A percentile compares a stretch with the other conserved stretches of the same genome.
These are phyloP conservation scores for Blattamonas nauphoetae DNA, from an alignment of 78 protist species.

Conservation along the genomic window DNA sequence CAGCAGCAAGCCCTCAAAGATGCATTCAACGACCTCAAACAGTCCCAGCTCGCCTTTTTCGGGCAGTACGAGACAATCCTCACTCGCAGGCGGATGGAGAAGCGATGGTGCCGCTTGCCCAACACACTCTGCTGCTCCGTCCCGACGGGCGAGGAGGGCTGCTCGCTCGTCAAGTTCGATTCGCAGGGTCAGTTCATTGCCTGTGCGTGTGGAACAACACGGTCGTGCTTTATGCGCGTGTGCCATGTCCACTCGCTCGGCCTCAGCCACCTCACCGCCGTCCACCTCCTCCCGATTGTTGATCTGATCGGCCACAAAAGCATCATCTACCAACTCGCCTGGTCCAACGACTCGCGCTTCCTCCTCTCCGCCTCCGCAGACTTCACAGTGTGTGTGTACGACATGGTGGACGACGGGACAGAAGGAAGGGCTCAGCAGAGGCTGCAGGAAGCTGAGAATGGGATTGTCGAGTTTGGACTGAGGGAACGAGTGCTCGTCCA, in stretches of 20 bases:
- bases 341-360: background rate
- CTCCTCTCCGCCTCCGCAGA: background rate
- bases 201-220: background rate
- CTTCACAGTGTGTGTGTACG: background rate
- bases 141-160: background rate
- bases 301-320: background rate
- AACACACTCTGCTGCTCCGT: background rate
- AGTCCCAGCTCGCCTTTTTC: too few species aligned
- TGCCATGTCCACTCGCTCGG: background rate
- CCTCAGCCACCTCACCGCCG: background rate
- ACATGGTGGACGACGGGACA: background rate
- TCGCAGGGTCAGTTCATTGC: background rate
- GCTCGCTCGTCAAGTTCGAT: background rate
- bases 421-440: background rate
- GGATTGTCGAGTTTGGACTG: background rate
- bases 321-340: background rate
- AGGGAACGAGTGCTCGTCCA: too few species aligned
- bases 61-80: too few species aligned
- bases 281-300: background rate
- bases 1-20: too few species aligned
- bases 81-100: too few species aligned
- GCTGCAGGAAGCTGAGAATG: background rate
- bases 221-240: background rate
- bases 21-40: too few species aligned
- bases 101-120: background rate